Base-by-base conservation (phyloP, 1,284 basidiomycete genomes). In the Tetrapyrgos nigripes region DNA sequence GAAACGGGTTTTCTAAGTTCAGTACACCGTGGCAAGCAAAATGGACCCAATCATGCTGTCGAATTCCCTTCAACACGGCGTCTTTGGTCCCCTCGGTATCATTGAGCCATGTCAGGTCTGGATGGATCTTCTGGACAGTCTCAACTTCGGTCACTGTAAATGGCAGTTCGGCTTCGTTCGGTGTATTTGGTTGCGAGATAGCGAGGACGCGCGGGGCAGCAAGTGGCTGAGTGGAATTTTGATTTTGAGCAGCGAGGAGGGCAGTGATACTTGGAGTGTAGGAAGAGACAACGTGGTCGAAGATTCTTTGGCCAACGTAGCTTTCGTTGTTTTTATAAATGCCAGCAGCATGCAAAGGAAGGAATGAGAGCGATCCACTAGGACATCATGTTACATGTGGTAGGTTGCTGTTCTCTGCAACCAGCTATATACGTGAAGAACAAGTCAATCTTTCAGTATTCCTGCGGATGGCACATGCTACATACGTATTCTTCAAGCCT, bases 321-420 rank as follows among this genome's bases (percentile, higher is more conserved):
- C 24, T 54, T n/a, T n/a, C 37, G 14, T 40, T 40, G 17, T 40
- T n/a, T 29, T 47, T 31, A 21, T 44, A 54, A 13, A 54, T 46
- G 21, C 52, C 52, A 21, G 52, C 52, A 54, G 52, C 52, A 54
- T 54, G 52, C 44, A 54, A 27, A 13, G 52, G 52, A 26, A 54
- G 43, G 28, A 54, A 54, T 19, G 43, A 23, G 11, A 54, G 45
- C 13, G 52, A n/a, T 5, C 52, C 52, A 31, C 43, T 54, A 11
- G 43, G 19, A 26, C 52, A 54, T 43, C 52, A 54, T 23, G 43
- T 46, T 29, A 54, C 46, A 14, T 47, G 52, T 11, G 43, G 52
- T 26, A 29, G 27, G 29, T 11, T 28, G 11, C 52, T 27, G 24
- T 45, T 26, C 6, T 3, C 10, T 31, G 21, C 2, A 19, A 21